Evolutionary conservation across 805 yeast genomes (phyloP).

Genomic region (Naumovozyma baii): DNA sequence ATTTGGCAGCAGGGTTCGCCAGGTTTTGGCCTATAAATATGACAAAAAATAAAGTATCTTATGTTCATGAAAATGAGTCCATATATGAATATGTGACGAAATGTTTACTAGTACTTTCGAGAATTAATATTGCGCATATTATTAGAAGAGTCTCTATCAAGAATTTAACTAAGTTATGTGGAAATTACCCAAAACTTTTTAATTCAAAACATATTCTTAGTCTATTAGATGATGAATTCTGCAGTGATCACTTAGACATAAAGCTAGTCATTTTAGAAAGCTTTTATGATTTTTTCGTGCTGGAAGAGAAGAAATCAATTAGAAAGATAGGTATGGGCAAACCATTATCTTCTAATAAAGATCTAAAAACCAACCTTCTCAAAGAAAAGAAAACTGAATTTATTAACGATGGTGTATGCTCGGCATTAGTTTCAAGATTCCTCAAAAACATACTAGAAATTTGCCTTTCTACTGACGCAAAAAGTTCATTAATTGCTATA

Average conservation of each 20-base stretch:
- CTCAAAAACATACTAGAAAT: conserved; percentile 38
- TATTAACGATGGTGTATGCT: conserved; percentile 61
- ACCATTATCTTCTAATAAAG: conserved; percentile 28
- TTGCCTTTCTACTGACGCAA: conserved; percentile 39
- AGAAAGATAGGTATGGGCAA: conserved; percentile 34
- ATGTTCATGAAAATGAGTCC: conserved; percentile 38
- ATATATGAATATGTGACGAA: conserved; percentile 50
- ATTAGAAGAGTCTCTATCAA: conserved; percentile 45
- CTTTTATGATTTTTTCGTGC: conserved; percentile 44
- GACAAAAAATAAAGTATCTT: conserved; percentile 31
- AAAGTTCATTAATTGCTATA: conserved; percentile 42
- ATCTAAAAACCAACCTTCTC: conserved; percentile 41
- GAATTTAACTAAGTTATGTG: conserved; percentile 50
- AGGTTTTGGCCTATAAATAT: conserved; percentile 49
- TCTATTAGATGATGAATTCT: conserved; percentile 44
- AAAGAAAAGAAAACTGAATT: conserved; percentile 29
- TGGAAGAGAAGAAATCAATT: conserved; percentile 43
- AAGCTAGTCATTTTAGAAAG: conserved; percentile 48
- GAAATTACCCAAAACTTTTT: conserved; percentile 57
- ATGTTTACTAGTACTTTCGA: conserved; percentile 47
- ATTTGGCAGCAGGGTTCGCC: conserved; percentile 63
- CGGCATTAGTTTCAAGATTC: conserved; percentile 61
- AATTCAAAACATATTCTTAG: conserved; percentile 44
- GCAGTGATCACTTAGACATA: conserved; percentile 31
- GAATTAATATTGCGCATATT: conserved; percentile 23